Evolutionary conservation across 1,284 basidiomycete species (phyloP).

Genomic region (Ceratobasidium papillatum): DNA sequence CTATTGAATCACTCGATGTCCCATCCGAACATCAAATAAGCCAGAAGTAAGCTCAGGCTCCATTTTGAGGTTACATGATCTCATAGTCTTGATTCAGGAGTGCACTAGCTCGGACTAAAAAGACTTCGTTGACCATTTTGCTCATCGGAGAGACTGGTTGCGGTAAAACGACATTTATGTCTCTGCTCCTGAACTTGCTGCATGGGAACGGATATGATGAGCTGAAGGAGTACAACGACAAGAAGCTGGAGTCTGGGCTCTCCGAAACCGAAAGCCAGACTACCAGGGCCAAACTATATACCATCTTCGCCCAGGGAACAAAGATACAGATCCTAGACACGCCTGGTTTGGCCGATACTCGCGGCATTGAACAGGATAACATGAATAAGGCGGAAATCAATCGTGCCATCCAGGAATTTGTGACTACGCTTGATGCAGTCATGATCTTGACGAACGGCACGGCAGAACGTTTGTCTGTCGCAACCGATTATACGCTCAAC

Average conservation of each 20-base stretch:
- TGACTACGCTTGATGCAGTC: constrained; percentile 15
- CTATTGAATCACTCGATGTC: too few species aligned
- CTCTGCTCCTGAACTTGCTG: constrained; percentile 18
- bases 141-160: constrained; percentile 18
- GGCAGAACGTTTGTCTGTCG: background rate
- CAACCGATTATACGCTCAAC: constrained; percentile 13
- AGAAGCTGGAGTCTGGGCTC: background rate
- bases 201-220: background rate
- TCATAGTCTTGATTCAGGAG: too few species aligned
- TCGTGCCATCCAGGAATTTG: constrained; percentile 30
- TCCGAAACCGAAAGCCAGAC: constrained; percentile 15
- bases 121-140: background rate
- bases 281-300: constrained; percentile 3
- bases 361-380: constrained; percentile 47
- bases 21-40: too few species aligned
- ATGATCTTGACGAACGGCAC: constrained; percentile 32
- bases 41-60: too few species aligned
- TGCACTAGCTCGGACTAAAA: background rate
- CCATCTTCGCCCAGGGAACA: constrained; percentile 11
- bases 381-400: constrained; percentile 39
- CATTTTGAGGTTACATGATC: too few species aligned
- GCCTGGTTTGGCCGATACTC: constrained; percentile 48
- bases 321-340: constrained; percentile 46
- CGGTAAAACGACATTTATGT: constrained; percentile 30
- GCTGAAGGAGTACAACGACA: background rate